phyloP scores from a whole-genome alignment of 1,139 yeast species.

The Candida tetrigidarum region DNA sequence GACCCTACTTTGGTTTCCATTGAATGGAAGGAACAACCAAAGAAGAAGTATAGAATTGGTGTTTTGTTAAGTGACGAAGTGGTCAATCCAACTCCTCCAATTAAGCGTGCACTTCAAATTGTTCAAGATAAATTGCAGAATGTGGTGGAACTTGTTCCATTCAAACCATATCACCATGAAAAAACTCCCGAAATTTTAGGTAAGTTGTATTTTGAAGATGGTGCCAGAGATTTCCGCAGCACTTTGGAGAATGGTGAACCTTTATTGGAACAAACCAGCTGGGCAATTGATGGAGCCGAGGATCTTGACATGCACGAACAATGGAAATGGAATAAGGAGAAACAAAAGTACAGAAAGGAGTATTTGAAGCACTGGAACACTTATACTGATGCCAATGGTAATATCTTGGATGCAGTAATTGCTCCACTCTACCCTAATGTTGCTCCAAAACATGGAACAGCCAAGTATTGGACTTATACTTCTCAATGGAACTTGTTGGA shows the following conservation, averaged over 20 bases:
- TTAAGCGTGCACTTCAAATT: constrained; percentile 24
- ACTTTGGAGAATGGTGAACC: constrained; percentile 25
- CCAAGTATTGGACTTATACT: constrained; percentile 28
- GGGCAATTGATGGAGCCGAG: constrained; percentile 21
- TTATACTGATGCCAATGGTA: constrained; percentile 34
- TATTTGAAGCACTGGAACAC: constrained; percentile 23
- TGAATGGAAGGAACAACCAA: constrained; percentile 21
- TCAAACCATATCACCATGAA: constrained; percentile 22
- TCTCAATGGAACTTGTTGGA: constrained; percentile 28
- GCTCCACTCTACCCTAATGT: constrained; percentile 27
- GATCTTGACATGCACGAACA: constrained; percentile 20
- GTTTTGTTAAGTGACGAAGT: constrained; percentile 21
- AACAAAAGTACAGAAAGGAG: constrained; percentile 25
- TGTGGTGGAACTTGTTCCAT: constrained; percentile 22
- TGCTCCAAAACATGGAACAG: constrained; percentile 24
- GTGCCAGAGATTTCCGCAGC: constrained; percentile 24
- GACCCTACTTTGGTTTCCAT: constrained; percentile 23
- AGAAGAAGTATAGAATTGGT: constrained; percentile 21
- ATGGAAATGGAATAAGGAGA: constrained; percentile 26
- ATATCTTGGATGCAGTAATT: constrained; percentile 28
- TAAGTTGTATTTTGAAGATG: constrained; percentile 26
- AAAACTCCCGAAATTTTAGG: constrained; percentile 19
- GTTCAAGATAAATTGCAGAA: constrained; percentile 19
- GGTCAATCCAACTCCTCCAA: constrained; percentile 27
- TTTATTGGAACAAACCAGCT: constrained; percentile 22